Percentiles rank a stretch among this genome's conserved stretches.
Evolutionary conservation across 2,329 filamentous ascomycete species (phyloP).

Genomic region (Neopestalotiopsis rosae): DNA sequence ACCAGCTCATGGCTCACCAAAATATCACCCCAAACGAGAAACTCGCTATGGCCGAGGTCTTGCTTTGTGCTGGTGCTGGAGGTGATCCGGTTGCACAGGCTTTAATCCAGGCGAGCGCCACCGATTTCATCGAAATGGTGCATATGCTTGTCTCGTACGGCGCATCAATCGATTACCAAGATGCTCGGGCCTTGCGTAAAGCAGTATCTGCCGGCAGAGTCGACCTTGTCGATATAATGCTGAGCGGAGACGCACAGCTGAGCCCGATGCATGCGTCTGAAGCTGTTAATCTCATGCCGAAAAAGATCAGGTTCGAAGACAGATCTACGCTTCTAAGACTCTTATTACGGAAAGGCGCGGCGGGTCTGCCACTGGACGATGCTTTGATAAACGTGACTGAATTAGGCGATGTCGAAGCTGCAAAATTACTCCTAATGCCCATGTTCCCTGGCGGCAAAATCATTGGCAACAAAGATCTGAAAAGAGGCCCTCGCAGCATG

Average conservation of each 20-base stretch:
- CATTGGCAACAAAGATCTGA: constrained; percentile 31
- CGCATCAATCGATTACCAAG: constrained; percentile 59
- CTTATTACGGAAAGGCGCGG: constrained; percentile 57
- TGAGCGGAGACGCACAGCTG: constrained; percentile 49
- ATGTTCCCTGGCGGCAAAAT: constrained; percentile 46
- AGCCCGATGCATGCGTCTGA: constrained; percentile 53
- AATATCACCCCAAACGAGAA: constrained; percentile 55
- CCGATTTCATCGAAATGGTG: constrained; percentile 60
- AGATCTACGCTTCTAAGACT: constrained; percentile 50
- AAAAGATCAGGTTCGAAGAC: constrained; percentile 49
- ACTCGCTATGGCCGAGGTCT: constrained; percentile 56
- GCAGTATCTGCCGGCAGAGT: constrained; percentile 53
- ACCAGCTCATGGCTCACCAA: constrained; percentile 49
- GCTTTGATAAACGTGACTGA: constrained; percentile 56
- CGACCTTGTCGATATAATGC: constrained; percentile 51
- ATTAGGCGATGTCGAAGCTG: constrained; percentile 51
- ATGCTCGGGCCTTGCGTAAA: constrained; percentile 53
- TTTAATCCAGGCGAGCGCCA: constrained; percentile 53
- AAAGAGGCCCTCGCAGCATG: constrained; percentile 35
- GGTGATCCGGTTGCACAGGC: constrained; percentile 56
- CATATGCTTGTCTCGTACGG: constrained; percentile 57
- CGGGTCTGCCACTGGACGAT: constrained; percentile 51
- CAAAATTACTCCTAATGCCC: constrained; percentile 55
- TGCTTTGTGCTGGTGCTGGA: constrained; percentile 63
- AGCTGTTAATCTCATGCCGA: constrained; percentile 55